Percentiles rank a stretch among this genome's conserved stretches.
These are phyloP conservation scores for Quercus agrifolia DNA, from an alignment of 306 rosid species.

Conservation along the genomic window DNA sequence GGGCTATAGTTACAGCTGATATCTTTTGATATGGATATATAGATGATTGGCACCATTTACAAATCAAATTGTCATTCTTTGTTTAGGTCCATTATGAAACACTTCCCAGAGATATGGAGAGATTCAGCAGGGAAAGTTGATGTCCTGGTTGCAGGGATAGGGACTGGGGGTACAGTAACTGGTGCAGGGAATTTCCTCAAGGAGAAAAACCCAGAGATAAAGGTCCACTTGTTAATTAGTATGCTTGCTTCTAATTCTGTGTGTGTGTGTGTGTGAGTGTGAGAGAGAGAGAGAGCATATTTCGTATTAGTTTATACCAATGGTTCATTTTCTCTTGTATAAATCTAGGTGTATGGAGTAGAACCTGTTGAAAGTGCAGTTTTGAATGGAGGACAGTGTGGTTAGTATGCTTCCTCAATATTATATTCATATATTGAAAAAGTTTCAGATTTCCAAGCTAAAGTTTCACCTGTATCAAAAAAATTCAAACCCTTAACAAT, in stretches of 20 bases:
- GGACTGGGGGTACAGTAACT: constrained; percentile 44
- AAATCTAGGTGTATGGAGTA: constrained; percentile 63
- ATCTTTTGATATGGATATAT: neutral
- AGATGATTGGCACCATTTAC: neutral
- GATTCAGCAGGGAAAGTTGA: constrained; percentile 46
- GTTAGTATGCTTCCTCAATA: constrained; percentile 32
- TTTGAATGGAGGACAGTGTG: constrained; percentile 71
- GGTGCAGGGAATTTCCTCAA: constrained; percentile 49
- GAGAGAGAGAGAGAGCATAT: too few species aligned
- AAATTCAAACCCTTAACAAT: neutral
- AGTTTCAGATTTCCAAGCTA: neutral
- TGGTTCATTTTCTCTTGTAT: neutral
- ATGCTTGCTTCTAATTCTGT: too few species aligned
- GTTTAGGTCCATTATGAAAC: constrained; percentile 44
- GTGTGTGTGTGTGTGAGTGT: too few species aligned
- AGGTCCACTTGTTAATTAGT: constrained; percentile 20
- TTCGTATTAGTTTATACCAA: neutral
- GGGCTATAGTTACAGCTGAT: too few species aligned
- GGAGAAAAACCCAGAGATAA: constrained; percentile 40
- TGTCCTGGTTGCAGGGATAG: constrained; percentile 42
- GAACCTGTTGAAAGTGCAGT: constrained; percentile 86
- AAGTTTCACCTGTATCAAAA: neutral
- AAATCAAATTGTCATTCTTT: neutral
- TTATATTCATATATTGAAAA: neutral
- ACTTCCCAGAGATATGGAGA: constrained; percentile 52